phyloP scores from a whole-genome alignment of 495 filamentous ascomycete species.

The Tuber borchii region DNA sequence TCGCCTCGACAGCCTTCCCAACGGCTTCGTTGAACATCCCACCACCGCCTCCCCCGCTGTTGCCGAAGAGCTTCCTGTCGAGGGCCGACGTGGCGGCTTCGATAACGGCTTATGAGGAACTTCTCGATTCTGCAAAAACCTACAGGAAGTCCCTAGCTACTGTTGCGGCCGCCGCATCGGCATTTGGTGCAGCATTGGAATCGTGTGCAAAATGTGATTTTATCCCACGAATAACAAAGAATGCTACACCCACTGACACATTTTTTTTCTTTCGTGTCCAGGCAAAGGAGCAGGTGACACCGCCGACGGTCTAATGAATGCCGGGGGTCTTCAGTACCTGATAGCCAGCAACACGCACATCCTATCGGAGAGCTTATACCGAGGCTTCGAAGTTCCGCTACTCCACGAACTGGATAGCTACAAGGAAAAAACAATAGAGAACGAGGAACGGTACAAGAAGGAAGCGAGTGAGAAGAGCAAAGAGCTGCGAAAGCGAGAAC shows the following conservation, averaged over 20 bases:
- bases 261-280: slow-evolving; percentile 45
- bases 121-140: slow-evolving; percentile 54
- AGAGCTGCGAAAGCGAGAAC: slow-evolving; percentile 56
- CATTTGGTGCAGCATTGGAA: slow-evolving; percentile 58
- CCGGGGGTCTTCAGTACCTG: slow-evolving; percentile 58
- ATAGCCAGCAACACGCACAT: slow-evolving; percentile 62
- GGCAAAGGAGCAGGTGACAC: slow-evolving; percentile 52
- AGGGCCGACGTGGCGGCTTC: slow-evolving; percentile 56
- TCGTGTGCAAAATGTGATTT: slow-evolving; percentile 59
- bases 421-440: slow-evolving; percentile 53
- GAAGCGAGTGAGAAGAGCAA: slow-evolving; percentile 48
- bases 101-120: slow-evolving; percentile 55
- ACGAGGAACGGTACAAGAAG: slow-evolving; percentile 53
- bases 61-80: slow-evolving; percentile 53
- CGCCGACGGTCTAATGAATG: slow-evolving; percentile 53
- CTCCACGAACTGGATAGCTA: slow-evolving; percentile 59
- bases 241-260: slow-evolving; percentile 48
- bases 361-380: slow-evolving; percentile 57
- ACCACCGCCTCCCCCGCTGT: slow-evolving; percentile 52
- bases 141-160: slow-evolving; percentile 55
- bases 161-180: slow-evolving; percentile 53
- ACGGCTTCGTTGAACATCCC: slow-evolving; percentile 54
- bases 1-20: slow-evolving; percentile 56
- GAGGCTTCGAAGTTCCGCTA: slow-evolving; percentile 58
- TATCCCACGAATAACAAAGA: not conserved